Conservation (phyloP, 2,329 filamentous ascomycete species). For the Ophiostoma sp. region DNA sequence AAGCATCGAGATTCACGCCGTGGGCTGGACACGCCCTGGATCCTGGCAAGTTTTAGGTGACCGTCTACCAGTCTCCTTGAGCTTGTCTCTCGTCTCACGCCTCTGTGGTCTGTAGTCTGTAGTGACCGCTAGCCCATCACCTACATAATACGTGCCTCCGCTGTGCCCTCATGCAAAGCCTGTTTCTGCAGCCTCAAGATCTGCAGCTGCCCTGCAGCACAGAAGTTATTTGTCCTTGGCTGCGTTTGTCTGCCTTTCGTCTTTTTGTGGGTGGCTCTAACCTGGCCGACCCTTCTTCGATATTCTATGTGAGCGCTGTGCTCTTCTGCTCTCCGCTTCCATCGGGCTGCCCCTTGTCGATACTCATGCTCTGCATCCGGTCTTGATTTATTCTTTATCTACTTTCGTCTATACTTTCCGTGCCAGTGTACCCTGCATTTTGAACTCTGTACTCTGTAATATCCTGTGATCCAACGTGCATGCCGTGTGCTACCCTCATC, state of each 20-base stretch:
- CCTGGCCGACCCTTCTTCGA: not conserved
- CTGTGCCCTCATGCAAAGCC: slow-evolving; percentile 6
- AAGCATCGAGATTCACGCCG: not conserved
- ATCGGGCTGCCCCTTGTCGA: not conserved
- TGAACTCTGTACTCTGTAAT: not conserved
- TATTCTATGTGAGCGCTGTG: not conserved
- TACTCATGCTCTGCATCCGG: not conserved
- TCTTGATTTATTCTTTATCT: not conserved
- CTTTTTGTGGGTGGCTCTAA: not conserved
- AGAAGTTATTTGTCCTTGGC: not conserved
- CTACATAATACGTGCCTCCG: not conserved
- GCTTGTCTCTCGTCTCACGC: not conserved
- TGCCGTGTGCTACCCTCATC: slow-evolving; percentile 10
- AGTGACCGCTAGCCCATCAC: not conserved
- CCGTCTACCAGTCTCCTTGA: not conserved
- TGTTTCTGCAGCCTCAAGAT: slow-evolving; percentile 1
- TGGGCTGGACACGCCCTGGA: not conserved
- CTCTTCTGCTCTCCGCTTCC: not conserved
- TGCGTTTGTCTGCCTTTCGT: not conserved
- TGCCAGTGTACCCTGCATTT: not conserved
- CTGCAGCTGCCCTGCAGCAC: slow-evolving; percentile 2
- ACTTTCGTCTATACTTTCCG: not conserved
- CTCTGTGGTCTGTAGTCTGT: too few species aligned
- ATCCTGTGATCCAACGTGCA: not conserved
- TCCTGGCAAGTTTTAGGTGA: not conserved